Percentiles rank a stretch among this genome's conserved stretches.
Conservation (phyloP, 2,329 filamentous ascomycete genomes). For the Epichloe elymi region DNA sequence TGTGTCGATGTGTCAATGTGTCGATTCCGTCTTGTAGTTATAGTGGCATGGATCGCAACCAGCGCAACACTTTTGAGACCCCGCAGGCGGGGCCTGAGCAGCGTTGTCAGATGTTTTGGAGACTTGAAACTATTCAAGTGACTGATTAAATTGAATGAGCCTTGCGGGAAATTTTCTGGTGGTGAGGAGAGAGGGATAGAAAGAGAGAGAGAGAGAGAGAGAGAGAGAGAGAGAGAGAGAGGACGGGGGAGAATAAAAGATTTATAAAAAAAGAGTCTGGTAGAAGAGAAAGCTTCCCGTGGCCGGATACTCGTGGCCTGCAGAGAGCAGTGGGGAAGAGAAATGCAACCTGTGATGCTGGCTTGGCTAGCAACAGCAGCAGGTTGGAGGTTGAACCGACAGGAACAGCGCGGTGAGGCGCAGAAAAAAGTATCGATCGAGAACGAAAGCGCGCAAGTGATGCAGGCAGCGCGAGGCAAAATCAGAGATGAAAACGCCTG, state of each 20-base stretch:
- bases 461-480: background rate
- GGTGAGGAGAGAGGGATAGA: background rate
- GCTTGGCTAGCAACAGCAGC: background rate
- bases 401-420: background rate
- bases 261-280: background rate
- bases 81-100: slow-evolving; percentile 6
- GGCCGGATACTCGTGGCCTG: background rate
- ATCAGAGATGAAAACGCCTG: background rate
- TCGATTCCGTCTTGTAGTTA: background rate
- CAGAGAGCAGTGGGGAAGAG: slow-evolving; percentile 1
- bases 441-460: background rate
- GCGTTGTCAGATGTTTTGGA: background rate
- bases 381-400: background rate
- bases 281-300: background rate
- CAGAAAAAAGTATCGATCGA: background rate
- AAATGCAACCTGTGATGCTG: background rate
- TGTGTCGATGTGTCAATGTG: background rate
- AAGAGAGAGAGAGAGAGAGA: too few relatives aligned
- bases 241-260: too few relatives aligned
- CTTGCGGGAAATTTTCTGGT: background rate
- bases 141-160: background rate
- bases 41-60: background rate
- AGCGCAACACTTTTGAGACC: slow-evolving; percentile 2
- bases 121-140: background rate
- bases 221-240: background rate